phyloP scores from a whole-genome alignment of 2,329 filamentous ascomycete species.

The Pseudogymnoascus sp. region DNA sequence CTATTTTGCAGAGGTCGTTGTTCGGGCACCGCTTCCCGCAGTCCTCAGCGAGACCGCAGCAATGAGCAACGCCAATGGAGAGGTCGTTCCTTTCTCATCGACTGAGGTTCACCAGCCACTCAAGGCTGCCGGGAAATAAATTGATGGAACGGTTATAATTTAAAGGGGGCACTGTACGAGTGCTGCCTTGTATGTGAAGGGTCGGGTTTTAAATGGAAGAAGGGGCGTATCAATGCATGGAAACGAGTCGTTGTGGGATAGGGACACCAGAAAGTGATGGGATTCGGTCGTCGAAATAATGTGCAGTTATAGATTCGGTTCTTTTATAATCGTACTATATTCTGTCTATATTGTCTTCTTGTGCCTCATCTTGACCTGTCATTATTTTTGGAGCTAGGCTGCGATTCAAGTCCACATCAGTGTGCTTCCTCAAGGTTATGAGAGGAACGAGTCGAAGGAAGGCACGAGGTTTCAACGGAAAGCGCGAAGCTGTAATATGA shows the following conservation, averaged over 20 bases:
- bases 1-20: not conserved
- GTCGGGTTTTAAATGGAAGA: not conserved
- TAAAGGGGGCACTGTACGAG: not conserved
- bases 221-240: not conserved
- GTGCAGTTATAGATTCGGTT: not conserved
- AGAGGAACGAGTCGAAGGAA: not conserved
- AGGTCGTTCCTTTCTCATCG: not conserved
- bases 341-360: not conserved
- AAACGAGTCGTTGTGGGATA: not conserved
- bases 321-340: not conserved
- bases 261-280: not conserved
- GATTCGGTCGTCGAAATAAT: constrained; percentile 2
- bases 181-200: not conserved
- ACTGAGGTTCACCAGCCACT: not conserved
- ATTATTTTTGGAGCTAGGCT: not conserved
- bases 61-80: not conserved
- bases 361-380: not conserved
- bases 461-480: not conserved
- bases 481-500: not conserved
- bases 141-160: not conserved
- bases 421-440: not conserved
- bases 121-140: not conserved
- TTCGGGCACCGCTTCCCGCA: not conserved
- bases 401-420: not conserved
- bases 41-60: not conserved